These are phyloP conservation scores for Symbiotaphrina buchneri DNA, from an alignment of 495 filamentous ascomycete species.

Conservation along the genomic window DNA sequence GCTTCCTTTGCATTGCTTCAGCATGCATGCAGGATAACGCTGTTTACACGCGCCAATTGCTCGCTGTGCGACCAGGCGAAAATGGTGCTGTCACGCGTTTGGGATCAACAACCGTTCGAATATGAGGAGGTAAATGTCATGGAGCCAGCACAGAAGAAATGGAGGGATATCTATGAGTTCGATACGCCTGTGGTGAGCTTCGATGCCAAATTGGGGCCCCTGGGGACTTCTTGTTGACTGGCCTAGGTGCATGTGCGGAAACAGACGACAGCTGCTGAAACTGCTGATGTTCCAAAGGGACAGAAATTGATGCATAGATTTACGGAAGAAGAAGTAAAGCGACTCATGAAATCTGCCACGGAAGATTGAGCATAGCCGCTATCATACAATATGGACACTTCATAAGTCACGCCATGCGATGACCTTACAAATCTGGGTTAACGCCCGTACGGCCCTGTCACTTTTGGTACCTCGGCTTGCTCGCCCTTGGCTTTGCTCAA, in stretches of 20 bases:
- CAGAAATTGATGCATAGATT: slow-evolving; percentile 74
- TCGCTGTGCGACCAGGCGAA: slow-evolving; percentile 61
- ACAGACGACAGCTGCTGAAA: slow-evolving; percentile 14
- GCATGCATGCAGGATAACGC: slow-evolving; percentile 45
- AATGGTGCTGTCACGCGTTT: slow-evolving; percentile 41
- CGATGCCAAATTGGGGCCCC: background rate
- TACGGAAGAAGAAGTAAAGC: slow-evolving; percentile 41
- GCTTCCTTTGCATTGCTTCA: slow-evolving; percentile 18
- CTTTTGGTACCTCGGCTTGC: slow-evolving; percentile 8
- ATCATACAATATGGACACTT: too few species aligned
- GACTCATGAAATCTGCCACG: slow-evolving; percentile 42
- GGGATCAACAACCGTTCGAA: slow-evolving; percentile 43
- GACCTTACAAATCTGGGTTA: too few species aligned
- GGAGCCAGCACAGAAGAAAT: slow-evolving; percentile 33
- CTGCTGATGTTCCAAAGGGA: slow-evolving; percentile 30
- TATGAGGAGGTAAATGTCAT: slow-evolving; percentile 70
- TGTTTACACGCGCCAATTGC: slow-evolving; percentile 66
- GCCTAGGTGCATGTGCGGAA: slow-evolving; percentile 43
- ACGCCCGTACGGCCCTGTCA: slow-evolving; percentile 13
- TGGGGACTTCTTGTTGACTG: slow-evolving; percentile 4
- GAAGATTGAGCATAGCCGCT: too few species aligned
- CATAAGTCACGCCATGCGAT: too few species aligned
- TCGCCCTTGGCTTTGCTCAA: slow-evolving; percentile 23
- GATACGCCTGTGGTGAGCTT: slow-evolving; percentile 59
- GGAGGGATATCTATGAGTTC: slow-evolving; percentile 73